Evolutionary conservation across 345 rosid species (phyloP).

Genomic region (Kernera saxatilis): DNA sequence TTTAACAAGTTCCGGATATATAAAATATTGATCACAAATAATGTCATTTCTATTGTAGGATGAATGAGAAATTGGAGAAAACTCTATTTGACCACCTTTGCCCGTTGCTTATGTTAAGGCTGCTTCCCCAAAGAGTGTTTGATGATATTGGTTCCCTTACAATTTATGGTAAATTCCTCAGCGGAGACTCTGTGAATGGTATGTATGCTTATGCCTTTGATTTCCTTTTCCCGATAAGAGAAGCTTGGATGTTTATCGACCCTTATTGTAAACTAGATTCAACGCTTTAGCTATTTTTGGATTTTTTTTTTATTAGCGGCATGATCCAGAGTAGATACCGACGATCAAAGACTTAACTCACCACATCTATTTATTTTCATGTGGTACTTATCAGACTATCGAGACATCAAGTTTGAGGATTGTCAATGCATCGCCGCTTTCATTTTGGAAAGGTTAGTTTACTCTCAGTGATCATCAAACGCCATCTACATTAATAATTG

Average conservation of each 20-base stretch:
- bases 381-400: constrained; percentile 35
- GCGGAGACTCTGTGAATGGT: constrained; percentile 40
- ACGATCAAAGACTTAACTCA: neutral
- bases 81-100: constrained; percentile 70
- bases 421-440: constrained; percentile 52
- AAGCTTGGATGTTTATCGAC: constrained; percentile 1
- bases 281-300: neutral
- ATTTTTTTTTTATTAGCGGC: neutral
- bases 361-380: neutral
- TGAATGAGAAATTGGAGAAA: constrained; percentile 41
- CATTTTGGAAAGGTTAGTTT: constrained; percentile 63
- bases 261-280: neutral
- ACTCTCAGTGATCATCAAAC: constrained; percentile 11
- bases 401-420: constrained; percentile 37
- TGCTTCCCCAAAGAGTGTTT: constrained; percentile 84
- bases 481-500: constrained; percentile 11
- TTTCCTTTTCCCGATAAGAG: neutral
- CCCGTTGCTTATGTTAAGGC: constrained; percentile 73
- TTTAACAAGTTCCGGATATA: neutral
- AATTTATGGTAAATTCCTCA: constrained; percentile 53
- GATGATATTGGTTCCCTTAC: constrained; percentile 43
- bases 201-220: constrained; percentile 17
- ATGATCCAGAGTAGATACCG: neutral
- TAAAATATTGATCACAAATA: neutral
- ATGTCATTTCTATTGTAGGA: constrained; percentile 23